These are phyloP conservation scores for Fusarium sp. DNA, from an alignment of 2,329 filamentous ascomycete genomes.

Conservation along the genomic window DNA sequence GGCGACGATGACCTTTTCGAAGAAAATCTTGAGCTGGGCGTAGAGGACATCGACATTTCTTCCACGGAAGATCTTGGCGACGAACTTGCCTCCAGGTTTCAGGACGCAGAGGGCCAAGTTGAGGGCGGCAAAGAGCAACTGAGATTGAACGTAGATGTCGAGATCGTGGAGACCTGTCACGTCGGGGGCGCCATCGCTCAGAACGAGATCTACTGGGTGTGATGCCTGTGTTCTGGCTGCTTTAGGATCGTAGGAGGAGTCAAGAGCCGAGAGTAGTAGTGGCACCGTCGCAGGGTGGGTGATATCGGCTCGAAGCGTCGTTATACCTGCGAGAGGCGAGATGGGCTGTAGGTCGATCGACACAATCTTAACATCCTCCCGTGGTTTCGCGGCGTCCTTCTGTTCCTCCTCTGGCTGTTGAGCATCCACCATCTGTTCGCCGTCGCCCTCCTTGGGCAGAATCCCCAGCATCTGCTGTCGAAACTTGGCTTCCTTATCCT, in stretches of 20 bases:
- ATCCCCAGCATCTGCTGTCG: conserved; percentile 71
- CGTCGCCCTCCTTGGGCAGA: conserved; percentile 53
- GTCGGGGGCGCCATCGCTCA: conserved; percentile 95
- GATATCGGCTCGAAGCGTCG: conserved; percentile 93
- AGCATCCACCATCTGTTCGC: conserved; percentile 37
- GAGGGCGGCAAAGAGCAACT: conserved; percentile 92
- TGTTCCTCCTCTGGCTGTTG: conserved; percentile 35
- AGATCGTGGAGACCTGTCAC: conserved; percentile 97
- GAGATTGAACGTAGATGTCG: conserved; percentile 97
- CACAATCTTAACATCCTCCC: conserved; percentile 89
- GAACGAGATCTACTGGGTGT: conserved; percentile 89
- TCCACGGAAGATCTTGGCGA: conserved; percentile 96
- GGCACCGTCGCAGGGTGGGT: conserved; percentile 97
- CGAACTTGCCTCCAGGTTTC: conserved; percentile 92
- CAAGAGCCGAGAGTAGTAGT: conserved; percentile 85
- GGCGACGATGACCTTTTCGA: conserved; percentile 85
- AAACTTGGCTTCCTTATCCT: conserved; percentile 81
- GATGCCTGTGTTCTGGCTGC: conserved; percentile 66
- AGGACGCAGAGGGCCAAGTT: conserved; percentile 95
- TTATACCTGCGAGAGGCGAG: conserved; percentile 91
- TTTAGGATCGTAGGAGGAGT: conserved; percentile 72
- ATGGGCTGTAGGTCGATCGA: conserved; percentile 97
- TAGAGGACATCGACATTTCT: conserved; percentile 96
- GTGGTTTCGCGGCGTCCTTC: conserved; percentile 56
- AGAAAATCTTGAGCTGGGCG: conserved; percentile 92